A percentile compares a stretch with the other conserved stretches of the same genome.
phyloP scores from a whole-genome alignment of 345 rosid species.

The Populus nigra region DNA sequence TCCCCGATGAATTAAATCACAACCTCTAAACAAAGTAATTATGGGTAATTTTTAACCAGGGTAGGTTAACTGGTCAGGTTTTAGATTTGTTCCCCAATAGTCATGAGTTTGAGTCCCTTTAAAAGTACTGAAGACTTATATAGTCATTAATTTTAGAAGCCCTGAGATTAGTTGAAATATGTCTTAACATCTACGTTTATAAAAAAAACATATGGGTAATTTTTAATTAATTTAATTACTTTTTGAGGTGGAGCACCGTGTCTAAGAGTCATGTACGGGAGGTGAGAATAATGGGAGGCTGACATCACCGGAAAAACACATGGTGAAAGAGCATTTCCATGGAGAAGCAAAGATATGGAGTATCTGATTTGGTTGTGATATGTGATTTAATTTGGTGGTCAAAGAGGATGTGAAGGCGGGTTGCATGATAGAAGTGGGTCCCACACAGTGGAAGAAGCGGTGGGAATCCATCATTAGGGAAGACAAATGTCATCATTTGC shows the following conservation, averaged over 20 bases:
- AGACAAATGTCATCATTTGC: constrained; percentile 55
- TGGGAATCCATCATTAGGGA: constrained; percentile 58
- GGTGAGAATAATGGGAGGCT: neutral
- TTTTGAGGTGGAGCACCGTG: too few relatives aligned
- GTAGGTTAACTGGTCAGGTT: fast-evolving
- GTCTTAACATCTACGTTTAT: too few relatives aligned
- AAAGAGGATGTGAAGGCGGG: constrained; percentile 30
- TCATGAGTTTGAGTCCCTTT: too few relatives aligned
- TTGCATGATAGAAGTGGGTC: constrained; percentile 40
- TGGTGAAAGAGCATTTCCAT: neutral
- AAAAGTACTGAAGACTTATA: fast-evolving
- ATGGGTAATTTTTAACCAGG: fast-evolving
- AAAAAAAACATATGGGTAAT: too few relatives aligned
- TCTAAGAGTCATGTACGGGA: too few relatives aligned
- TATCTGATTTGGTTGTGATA: neutral
- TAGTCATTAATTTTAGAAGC: too few relatives aligned
- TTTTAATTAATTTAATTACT: too few relatives aligned
- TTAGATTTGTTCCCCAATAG: too few relatives aligned
- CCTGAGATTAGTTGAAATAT: fast-evolving
- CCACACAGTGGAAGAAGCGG: constrained; percentile 69
- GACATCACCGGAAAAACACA: neutral
- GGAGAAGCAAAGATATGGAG: neutral
- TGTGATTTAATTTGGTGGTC: constrained; percentile 29
- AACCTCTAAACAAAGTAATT: neutral
- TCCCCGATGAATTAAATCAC: neutral